phyloP scores from a whole-genome alignment of 768 basidiomycete genomes.

The Lactarius sanguifluus region DNA sequence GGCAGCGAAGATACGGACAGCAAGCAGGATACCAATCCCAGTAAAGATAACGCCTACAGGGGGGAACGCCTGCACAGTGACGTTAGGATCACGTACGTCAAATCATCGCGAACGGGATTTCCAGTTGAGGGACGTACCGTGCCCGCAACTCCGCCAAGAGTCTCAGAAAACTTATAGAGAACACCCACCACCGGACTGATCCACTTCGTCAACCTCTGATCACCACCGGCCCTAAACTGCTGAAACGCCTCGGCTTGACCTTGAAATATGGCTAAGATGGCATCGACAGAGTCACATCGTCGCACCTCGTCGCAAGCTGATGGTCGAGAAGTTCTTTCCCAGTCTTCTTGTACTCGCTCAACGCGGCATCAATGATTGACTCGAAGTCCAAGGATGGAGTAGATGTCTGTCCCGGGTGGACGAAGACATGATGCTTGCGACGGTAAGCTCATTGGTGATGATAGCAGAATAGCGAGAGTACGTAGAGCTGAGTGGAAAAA shows the following conservation, averaged over 20 bases:
- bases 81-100: neutral
- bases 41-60: neutral
- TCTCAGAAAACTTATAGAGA: neutral
- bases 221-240: neutral
- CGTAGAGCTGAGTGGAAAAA: too few species aligned
- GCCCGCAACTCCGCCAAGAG: neutral
- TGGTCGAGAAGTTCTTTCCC: neutral
- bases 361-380: too few species aligned
- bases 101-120: neutral
- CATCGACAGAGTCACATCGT: slow-evolving; percentile 5
- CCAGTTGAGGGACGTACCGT: neutral
- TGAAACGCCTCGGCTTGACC: slow-evolving; percentile 1
- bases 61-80: neutral
- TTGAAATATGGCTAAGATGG: slow-evolving; percentile 1
- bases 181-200: slow-evolving; percentile 4
- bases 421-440: too few species aligned
- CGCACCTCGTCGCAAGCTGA: slow-evolving; percentile 3
- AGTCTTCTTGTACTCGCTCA: neutral
- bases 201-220: slow-evolving; percentile 6
- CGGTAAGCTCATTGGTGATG: too few species aligned
- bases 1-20: neutral
- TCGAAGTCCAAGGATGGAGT: too few species aligned
- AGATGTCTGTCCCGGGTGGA: too few species aligned
- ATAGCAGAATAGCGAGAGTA: too few species aligned
- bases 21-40: slow-evolving; percentile 13